Evolutionary conservation across 1,284 basidiomycete species (phyloP).

Genomic region (Leccinum subspadiceum): DNA sequence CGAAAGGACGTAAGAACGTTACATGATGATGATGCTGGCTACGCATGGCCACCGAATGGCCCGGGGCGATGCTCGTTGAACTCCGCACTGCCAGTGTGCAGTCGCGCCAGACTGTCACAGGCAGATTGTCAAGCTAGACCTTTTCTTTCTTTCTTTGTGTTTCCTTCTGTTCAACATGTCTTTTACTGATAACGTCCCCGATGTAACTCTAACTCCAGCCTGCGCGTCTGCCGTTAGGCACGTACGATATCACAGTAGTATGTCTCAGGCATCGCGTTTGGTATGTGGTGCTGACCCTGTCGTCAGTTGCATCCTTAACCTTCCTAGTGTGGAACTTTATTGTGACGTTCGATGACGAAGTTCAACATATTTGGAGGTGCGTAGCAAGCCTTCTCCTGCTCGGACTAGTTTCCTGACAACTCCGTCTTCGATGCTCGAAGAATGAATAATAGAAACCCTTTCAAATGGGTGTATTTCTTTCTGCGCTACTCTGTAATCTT

Average conservation of each 20-base stretch:
- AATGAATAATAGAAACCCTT: slow-evolving; percentile 18
- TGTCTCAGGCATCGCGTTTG: slow-evolving; percentile 23
- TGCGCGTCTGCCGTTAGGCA: slow-evolving; percentile 4
- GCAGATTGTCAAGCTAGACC: neutral
- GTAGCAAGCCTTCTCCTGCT: neutral
- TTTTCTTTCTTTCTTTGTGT: neutral
- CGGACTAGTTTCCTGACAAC: neutral
- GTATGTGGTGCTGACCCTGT: slow-evolving; percentile 4
- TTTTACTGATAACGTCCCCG: neutral
- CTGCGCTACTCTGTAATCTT: slow-evolving; percentile 21
- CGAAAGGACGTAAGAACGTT: slow-evolving; percentile 1
- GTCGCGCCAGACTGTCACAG: neutral
- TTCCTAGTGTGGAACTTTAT: slow-evolving; percentile 21
- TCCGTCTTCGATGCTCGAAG: neutral
- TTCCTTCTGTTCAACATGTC: neutral
- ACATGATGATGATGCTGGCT: neutral
- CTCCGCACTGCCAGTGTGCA: neutral
- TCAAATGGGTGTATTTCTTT: slow-evolving; percentile 26
- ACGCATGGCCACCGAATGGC: neutral
- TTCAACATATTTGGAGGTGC: slow-evolving; percentile 22
- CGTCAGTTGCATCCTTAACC: slow-evolving; percentile 11
- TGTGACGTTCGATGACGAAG: slow-evolving; percentile 20
- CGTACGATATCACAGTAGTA: slow-evolving; percentile 20
- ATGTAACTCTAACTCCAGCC: slow-evolving; percentile 10
- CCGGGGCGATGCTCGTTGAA: neutral